Percentiles rank a stretch among this genome's conserved stretches.
These are phyloP conservation scores for Mucor irregularis DNA, from an alignment of 371 early-diverging fungal genomes.

Conservation along the genomic window DNA sequence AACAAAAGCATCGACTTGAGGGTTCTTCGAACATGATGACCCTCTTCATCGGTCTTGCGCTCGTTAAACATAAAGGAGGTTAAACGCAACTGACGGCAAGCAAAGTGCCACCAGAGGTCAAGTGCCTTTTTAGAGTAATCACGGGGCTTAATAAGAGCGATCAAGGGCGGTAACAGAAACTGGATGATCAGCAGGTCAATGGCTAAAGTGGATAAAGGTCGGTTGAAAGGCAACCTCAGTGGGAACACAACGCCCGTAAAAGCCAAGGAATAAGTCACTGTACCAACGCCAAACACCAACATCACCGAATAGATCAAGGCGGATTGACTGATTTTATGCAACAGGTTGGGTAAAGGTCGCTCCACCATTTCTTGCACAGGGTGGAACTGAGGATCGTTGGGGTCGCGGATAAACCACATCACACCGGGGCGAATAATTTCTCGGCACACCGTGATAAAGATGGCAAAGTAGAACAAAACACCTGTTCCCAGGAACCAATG, in stretches of 20 bases:
- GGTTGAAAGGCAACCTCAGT: conserved; percentile 53
- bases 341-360: conserved; percentile 68
- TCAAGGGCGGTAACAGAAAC: conserved; percentile 69
- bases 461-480: conserved; percentile 91
- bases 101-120: conserved; percentile 67
- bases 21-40: conserved; percentile 15
- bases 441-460: conserved; percentile 79
- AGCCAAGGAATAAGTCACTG: conserved; percentile 49
- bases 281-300: conserved; percentile 70
- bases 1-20: conserved; percentile 11
- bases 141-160: conserved; percentile 59
- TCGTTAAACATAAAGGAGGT: conserved; percentile 86
- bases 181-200: conserved; percentile 77
- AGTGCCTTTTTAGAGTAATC: conserved; percentile 52
- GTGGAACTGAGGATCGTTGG: conserved; percentile 91
- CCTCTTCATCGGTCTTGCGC: conserved; percentile 61
- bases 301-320: conserved; percentile 78
- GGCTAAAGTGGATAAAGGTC: conserved; percentile 44
- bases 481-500: conserved; percentile 93
- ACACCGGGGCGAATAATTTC: conserved; percentile 88
- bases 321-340: conserved; percentile 79
- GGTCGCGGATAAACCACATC: conserved; percentile 96
- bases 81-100: conserved; percentile 69
- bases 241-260: conserved; percentile 50
- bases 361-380: conserved; percentile 91